Base-by-base conservation (phyloP, 1,284 basidiomycete species). In the Ustilago vetiveriae region DNA sequence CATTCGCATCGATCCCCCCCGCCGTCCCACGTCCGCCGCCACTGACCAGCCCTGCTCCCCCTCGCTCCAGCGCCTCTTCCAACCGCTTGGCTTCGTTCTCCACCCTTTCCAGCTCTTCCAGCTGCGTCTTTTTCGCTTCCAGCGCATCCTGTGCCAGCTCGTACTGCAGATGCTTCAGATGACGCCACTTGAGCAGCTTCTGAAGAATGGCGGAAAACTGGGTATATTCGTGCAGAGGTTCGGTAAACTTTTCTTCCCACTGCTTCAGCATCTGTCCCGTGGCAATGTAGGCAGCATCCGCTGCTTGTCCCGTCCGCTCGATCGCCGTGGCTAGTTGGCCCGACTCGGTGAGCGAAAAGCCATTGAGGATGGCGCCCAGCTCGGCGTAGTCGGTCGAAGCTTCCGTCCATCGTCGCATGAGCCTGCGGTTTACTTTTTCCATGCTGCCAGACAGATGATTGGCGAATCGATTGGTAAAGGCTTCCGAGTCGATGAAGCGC, bases 81-180 rank as follows among this genome's bases (percentile, higher is more conserved):
- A 99, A 84, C 50, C 96, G 86, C 46, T 88, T 87, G 3, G 96
- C 93, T 82, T 98, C 95, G 32, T 87, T 86, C 83, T 99, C 96
- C 51, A 90, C 92, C 77, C 90, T 90, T 83, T 98, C 96, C 6
- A 97, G 86, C 46, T 96, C 91, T 54, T 91, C 92, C 41, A 99
- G 85, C 73, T 90, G 87, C 77, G 92, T 91, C 54, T 90, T 89
- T 83, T 95, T 97, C 13, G 85, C 86, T 68, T 95, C 94, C 19
- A 98, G 85, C 26, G 87, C 87, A 78, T 98, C 95, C 81, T 94
- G 91, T 0, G 95, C 95, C 86, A 96, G 90, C 84, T 98, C 96
- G 78, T 91, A 94, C 82, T 99, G 96, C 10, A 95, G 91, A 74
- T 99, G 94, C 84, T 98, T 98, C 83, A 95, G 92, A 82, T 98